phyloP scores from a whole-genome alignment of 352 stramenopile genomes.

The Globisporangium paroecandrum region DNA sequence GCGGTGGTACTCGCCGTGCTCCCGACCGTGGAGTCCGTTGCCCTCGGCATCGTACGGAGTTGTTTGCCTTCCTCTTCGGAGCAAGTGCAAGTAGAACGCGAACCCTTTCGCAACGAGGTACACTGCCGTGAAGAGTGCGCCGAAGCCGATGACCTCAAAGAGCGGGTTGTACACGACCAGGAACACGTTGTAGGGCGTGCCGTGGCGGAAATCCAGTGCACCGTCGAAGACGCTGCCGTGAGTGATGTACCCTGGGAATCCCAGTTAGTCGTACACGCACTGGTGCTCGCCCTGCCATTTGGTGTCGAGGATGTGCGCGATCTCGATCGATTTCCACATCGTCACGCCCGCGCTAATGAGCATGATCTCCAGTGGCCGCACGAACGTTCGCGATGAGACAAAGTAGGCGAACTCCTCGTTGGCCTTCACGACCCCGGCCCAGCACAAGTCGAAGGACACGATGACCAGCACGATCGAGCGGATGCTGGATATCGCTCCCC shows the following conservation, averaged over 20 bases:
- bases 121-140: neutral
- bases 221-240: slow-evolving; percentile 23
- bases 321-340: slow-evolving; percentile 2
- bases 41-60: neutral
- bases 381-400: slow-evolving; percentile 21
- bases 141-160: slow-evolving; percentile 13
- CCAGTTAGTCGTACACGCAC: slow-evolving; percentile 19
- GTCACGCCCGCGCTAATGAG: slow-evolving; percentile 16
- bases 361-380: slow-evolving; percentile 27
- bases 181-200: slow-evolving; percentile 13
- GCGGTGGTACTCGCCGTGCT: slow-evolving; percentile 18
- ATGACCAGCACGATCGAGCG: slow-evolving; percentile 35
- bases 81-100: neutral
- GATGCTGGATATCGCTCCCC: slow-evolving; percentile 34
- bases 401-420: slow-evolving; percentile 40
- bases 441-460: slow-evolving; percentile 24
- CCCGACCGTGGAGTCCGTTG: slow-evolving; percentile 4
- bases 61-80: neutral
- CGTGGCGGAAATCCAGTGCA: slow-evolving; percentile 15
- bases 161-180: slow-evolving; percentile 20
- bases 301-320: slow-evolving; percentile 17
- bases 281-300: slow-evolving; percentile 27
- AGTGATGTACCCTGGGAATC: slow-evolving; percentile 18
- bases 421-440: slow-evolving; percentile 25
- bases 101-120: slow-evolving; percentile 11